Percentiles rank a stretch among this genome's conserved stretches.
phyloP scores from a whole-genome alignment of 768 basidiomycete species.

The Kockovaella imperatae region DNA sequence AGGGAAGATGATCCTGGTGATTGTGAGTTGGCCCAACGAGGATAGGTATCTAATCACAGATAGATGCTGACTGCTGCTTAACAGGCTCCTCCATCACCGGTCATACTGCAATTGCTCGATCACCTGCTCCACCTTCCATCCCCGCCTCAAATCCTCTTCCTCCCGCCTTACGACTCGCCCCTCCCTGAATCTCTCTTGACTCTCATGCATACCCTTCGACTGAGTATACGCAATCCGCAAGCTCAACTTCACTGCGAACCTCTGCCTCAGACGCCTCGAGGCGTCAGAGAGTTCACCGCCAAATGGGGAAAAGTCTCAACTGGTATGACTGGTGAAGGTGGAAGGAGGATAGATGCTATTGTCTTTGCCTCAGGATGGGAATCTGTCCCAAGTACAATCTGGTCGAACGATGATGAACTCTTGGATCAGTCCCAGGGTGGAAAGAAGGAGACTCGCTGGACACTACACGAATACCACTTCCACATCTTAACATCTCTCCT shows the following conservation, averaged over 20 bases:
- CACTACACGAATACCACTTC: conserved; percentile 49
- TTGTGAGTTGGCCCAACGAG: conserved; percentile 28
- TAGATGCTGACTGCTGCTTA: background rate
- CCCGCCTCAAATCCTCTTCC: conserved; percentile 43
- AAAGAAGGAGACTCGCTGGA: conserved; percentile 18
- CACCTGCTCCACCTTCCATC: conserved; percentile 33
- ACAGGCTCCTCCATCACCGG: conserved; percentile 33
- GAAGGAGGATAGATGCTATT: conserved; percentile 40
- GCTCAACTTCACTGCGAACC: conserved; percentile 40
- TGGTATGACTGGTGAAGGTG: conserved; percentile 34
- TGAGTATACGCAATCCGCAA: conserved; percentile 22
- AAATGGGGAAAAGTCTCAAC: conserved; percentile 31
- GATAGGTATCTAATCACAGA: background rate
- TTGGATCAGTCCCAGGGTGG: background rate
- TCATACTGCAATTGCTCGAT: conserved; percentile 30
- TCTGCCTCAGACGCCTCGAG: conserved; percentile 28
- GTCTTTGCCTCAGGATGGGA: conserved; percentile 42
- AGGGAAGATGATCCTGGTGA: conserved; percentile 42
- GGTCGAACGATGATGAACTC: background rate
- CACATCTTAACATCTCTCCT: conserved; percentile 69
- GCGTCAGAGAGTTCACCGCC: conserved; percentile 31
- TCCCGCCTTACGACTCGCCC: conserved; percentile 35
- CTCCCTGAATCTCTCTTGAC: conserved; percentile 37
- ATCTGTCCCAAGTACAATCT: background rate
- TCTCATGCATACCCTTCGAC: conserved; percentile 37